Percentiles rank a stretch among this genome's conserved stretches.
These are phyloP conservation scores for Neurospora africana DNA, from an alignment of 495 filamentous ascomycete genomes.

Conservation along the genomic window DNA sequence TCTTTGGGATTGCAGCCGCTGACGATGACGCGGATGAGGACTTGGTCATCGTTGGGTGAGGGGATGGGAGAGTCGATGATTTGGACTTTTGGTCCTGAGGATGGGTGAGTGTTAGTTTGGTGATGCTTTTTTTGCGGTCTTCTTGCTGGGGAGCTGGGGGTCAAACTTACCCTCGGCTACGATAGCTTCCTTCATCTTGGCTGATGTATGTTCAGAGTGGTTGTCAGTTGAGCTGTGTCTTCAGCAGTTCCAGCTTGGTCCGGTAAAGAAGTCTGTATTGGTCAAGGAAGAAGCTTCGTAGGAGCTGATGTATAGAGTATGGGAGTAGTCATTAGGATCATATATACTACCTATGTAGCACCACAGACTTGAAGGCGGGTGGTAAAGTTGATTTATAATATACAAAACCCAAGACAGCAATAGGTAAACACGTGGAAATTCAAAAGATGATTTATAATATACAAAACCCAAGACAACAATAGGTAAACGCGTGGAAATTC, in stretches of 20 bases:
- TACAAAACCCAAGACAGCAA: too few species aligned
- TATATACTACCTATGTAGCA: not conserved
- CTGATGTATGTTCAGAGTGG: not conserved
- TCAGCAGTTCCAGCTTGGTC: not conserved
- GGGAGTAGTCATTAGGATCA: not conserved
- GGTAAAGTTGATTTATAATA: not conserved
- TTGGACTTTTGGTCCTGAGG: constrained; percentile 38
- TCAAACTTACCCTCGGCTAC: constrained; percentile 30
- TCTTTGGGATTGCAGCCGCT: constrained; percentile 72
- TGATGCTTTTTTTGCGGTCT: not conserved
- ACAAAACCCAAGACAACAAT: too few species aligned
- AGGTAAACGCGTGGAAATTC: too few species aligned
- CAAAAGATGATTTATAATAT: too few species aligned
- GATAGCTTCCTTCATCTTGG: constrained; percentile 56
- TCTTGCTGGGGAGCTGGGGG: not conserved
- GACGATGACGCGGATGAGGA: constrained; percentile 61
- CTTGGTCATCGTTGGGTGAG: constrained; percentile 45
- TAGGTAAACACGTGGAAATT: too few species aligned
- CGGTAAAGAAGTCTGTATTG: not conserved
- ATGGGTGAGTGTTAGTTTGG: not conserved
- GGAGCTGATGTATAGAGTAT: too few species aligned
- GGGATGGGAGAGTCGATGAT: constrained; percentile 58
- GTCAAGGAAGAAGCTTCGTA: not conserved
- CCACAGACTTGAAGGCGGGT: not conserved
- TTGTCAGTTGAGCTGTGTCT: not conserved